Percentiles rank a stretch among this genome's conserved stretches.
phyloP scores from a whole-genome alignment of 2,329 filamentous ascomycete species.

The Talaromyces funiculosus region DNA sequence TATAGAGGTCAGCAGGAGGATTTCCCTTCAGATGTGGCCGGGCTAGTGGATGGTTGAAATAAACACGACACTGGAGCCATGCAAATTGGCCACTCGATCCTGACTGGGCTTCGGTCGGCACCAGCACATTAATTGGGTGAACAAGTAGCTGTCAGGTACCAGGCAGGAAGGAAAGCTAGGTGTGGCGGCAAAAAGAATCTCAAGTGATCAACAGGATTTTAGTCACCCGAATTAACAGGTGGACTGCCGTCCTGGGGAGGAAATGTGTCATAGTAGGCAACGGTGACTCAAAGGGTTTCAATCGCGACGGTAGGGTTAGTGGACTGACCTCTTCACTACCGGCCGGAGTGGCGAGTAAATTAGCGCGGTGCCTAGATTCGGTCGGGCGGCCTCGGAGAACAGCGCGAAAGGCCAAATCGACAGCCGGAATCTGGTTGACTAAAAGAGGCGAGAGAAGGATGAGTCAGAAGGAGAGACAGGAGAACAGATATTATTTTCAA shows the following conservation, averaged over 20 bases:
- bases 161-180: neutral
- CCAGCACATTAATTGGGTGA: conserved; percentile 1
- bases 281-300: conserved; percentile 8
- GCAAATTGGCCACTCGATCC: conserved; percentile 5
- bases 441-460: conserved; percentile 20
- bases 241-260: neutral
- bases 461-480: conserved; percentile 4
- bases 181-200: conserved; percentile 5
- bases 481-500: neutral
- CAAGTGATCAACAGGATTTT: conserved; percentile 8
- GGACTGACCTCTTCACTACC: conserved; percentile 4
- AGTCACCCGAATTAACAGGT: neutral
- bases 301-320: neutral
- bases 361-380: conserved; percentile 14
- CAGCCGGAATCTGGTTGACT: neutral
- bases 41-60: conserved; percentile 1
- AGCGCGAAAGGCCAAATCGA: conserved; percentile 18
- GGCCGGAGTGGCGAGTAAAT: conserved; percentile 11
- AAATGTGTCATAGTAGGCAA: conserved; percentile 10
- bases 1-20: conserved; percentile 1
- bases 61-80: conserved; percentile 3
- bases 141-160: conserved; percentile 7
- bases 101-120: neutral
- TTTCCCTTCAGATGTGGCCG: neutral
- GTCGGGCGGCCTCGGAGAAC: conserved; percentile 3